These are phyloP conservation scores for Tilletia indica DNA, from an alignment of 1,284 basidiomycete species.

Conservation along the genomic window DNA sequence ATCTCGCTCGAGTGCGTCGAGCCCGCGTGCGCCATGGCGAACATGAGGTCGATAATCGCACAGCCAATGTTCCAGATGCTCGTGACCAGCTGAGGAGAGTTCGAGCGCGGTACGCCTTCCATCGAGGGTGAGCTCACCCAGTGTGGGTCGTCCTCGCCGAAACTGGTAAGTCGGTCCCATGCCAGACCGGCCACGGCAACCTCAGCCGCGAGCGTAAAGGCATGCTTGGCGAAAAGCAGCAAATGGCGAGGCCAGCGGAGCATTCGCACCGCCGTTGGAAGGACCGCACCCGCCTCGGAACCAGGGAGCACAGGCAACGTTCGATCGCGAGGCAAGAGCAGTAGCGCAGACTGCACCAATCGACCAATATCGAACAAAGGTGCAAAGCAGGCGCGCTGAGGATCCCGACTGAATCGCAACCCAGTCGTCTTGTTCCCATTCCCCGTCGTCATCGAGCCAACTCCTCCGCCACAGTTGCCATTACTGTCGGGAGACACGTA, in stretches of 20 bases:
- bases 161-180: conserved; percentile 25
- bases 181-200: conserved; percentile 11
- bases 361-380: conserved; percentile 34
- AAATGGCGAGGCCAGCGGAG: conserved; percentile 43
- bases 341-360: conserved; percentile 30
- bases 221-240: conserved; percentile 37
- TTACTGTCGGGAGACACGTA: background rate
- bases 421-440: conserved; percentile 13
- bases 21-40: conserved; percentile 39
- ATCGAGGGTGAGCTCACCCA: conserved; percentile 35
- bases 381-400: conserved; percentile 37
- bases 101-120: conserved; percentile 28
- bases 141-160: conserved; percentile 27
- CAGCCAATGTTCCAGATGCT: conserved; percentile 39
- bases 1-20: conserved; percentile 34
- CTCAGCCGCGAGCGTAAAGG: conserved; percentile 43
- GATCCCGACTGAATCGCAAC: conserved; percentile 34
- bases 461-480: background rate
- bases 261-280: conserved; percentile 34
- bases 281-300: conserved; percentile 37
- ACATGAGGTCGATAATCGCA: conserved; percentile 33
- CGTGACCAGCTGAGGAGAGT: conserved; percentile 23
- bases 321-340: conserved; percentile 29
- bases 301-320: conserved; percentile 18
- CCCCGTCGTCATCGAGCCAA: background rate